Base-by-base conservation (phyloP, 768 basidiomycete genomes). In the Rhodotorula graminis region DNA sequence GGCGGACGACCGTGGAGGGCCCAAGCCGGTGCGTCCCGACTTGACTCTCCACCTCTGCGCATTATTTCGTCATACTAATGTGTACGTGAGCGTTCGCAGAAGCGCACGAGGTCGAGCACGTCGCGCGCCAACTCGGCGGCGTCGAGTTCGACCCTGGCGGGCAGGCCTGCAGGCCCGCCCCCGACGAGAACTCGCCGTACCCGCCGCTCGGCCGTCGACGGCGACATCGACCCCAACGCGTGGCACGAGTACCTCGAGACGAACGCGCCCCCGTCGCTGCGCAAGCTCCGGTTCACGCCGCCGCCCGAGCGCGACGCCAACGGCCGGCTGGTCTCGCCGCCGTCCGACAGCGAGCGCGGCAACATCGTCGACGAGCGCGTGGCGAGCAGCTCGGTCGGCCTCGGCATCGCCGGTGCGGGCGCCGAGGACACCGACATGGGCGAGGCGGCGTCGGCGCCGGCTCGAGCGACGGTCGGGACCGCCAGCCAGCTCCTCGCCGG, bases 281-380 rank as follows among this genome's bases (percentile, higher is more conserved):
- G 60, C 19, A 7, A 0, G 9, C 61, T 61, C 2, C 60, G 42
- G 16, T 0, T 27, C 5, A 61, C 67, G 29, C 60, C 67, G 21
- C 42, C 67, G 29, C 67, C 67, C 12, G 44, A 47, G 53, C 42
- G 25, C 42, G 67, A 68, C 53, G 60, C 14, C 23, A 0, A 61
- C 16, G 67, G 67, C 23, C 37, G 61, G 29, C 11, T 68, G 29
- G 29, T 68, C 60, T 10, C 2, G 40, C 47, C 60, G n/a, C 23
- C 42, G 7, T 12, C 21, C n/a, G 40, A 46, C 27, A 16, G 27
- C 14, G 59, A 15, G 29, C 37, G 37, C 37, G 37, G 37, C 37
- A 9, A 37, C 5, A 37, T 4, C 37, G 27, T 8, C 25, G 12
- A 23, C 5, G 65, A 59, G 19, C 11, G n/a, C 3, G 40, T 52